Evolutionary conservation across 176 grass and related monocot genomes (phyloP).

Genomic region (Panicum miliaceum): DNA sequence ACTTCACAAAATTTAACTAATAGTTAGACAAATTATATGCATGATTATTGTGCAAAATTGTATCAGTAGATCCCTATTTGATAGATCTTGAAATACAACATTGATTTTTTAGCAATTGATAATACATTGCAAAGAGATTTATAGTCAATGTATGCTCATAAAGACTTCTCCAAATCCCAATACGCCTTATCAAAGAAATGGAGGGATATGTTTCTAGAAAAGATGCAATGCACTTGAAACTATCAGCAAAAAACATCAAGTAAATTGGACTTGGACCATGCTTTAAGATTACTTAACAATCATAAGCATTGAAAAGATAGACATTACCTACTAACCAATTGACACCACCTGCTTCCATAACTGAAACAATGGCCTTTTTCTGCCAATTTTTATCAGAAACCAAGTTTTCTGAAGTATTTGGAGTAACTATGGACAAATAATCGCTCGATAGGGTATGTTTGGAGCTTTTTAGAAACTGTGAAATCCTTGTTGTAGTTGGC

Average conservation of each 20-base stretch:
- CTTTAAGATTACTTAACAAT: constrained; percentile 16
- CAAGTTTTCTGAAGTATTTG: constrained; percentile 43
- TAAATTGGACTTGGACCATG: constrained; percentile 15
- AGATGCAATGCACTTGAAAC: constrained; percentile 27
- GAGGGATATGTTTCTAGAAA: constrained; percentile 31
- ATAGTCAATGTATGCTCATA: background rate
- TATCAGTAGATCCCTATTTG: background rate
- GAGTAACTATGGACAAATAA: constrained; percentile 38
- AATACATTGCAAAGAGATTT: background rate
- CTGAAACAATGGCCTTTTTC: constrained; percentile 86
- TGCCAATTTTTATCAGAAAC: constrained; percentile 74
- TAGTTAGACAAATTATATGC: background rate
- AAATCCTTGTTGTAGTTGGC: constrained; percentile 52
- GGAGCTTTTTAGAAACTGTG: constrained; percentile 46
- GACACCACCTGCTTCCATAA: constrained; percentile 99
- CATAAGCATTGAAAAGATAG: constrained; percentile 30
- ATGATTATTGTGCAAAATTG: background rate
- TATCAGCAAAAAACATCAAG: constrained; percentile 25
- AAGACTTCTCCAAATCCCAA: background rate
- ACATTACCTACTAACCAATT: constrained; percentile 99
- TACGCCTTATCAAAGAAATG: background rate
- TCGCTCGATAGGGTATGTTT: constrained; percentile 44
- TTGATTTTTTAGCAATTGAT: background rate
- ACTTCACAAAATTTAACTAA: background rate
- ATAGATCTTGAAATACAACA: background rate